Percentiles rank a stretch among this genome's conserved stretches.
Evolutionary conservation across 1,284 basidiomycete species (phyloP).

Genomic region (Ceratobasidium sp.): DNA sequence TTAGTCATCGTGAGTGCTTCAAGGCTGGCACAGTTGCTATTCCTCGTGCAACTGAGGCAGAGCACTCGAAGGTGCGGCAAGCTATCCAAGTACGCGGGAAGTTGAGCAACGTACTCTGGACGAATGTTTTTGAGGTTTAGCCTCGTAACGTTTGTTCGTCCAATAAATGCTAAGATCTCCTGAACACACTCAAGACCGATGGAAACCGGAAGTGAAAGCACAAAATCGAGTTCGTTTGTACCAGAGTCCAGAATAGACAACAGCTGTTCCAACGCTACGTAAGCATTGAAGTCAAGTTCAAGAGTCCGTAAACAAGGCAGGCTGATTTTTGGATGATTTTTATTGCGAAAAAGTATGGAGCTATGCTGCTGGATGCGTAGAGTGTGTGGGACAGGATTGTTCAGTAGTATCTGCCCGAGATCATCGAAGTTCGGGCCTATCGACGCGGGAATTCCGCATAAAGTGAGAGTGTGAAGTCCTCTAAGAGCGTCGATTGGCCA

Average conservation of each 20-base stretch:
- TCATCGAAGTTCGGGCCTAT: not conserved
- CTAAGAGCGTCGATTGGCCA: not conserved
- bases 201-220: not conserved
- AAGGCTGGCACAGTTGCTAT: not conserved
- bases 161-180: not conserved
- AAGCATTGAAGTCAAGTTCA: not conserved
- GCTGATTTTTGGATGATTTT: not conserved
- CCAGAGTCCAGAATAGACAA: not conserved
- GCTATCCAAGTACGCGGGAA: not conserved
- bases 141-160: not conserved
- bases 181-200: not conserved
- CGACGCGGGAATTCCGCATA: not conserved
- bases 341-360: no score
- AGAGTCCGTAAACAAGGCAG: not conserved
- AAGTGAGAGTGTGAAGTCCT: not conserved
- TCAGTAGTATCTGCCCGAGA: not conserved
- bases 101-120: not conserved
- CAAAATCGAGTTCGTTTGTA: not conserved
- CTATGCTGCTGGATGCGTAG: not conserved
- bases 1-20: not conserved
- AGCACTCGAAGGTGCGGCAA: not conserved
- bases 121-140: not conserved
- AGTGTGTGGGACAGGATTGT: not conserved
- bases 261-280: not conserved
- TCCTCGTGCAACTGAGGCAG: not conserved